A percentile compares a stretch with the other conserved stretches of the same genome.
phyloP scores from a whole-genome alignment of 1,139 yeast genomes.

The Suhomyces panamericanus region DNA sequence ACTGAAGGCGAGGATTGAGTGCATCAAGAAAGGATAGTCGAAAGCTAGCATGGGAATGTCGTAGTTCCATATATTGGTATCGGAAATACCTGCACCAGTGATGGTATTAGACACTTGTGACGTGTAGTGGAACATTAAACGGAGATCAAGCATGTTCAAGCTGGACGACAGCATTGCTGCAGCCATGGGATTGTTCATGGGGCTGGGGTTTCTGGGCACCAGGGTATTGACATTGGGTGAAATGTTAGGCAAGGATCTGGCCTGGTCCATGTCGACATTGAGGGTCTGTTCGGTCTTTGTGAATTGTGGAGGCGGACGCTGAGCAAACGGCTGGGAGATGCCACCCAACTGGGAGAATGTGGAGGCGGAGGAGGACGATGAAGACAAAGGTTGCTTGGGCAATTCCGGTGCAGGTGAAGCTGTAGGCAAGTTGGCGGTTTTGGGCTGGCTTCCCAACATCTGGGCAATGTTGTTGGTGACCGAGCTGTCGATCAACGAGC shows the following conservation, averaged over 20 bases:
- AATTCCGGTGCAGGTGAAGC: conserved; percentile 2
- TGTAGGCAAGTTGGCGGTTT: neutral
- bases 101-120: conserved; percentile 83
- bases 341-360: neutral
- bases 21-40: conserved; percentile 88
- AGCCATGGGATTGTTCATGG: conserved; percentile 19
- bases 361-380: neutral
- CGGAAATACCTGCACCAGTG: conserved; percentile 88
- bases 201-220: conserved; percentile 14
- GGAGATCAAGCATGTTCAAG: conserved; percentile 73
- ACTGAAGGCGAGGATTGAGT: conserved; percentile 81
- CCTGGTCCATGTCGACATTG: neutral
- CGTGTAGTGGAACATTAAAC: conserved; percentile 84
- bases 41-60: conserved; percentile 89
- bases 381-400: neutral
- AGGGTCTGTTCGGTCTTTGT: neutral
- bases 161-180: conserved; percentile 18
- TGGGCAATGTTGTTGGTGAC: conserved; percentile 10
- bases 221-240: conserved; percentile 30
- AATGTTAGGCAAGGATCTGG: conserved; percentile 22
- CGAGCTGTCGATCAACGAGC: conserved; percentile 27
- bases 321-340: conserved; percentile 6
- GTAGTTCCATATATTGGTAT: conserved; percentile 80
- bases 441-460: neutral
- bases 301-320: conserved; percentile 2